Evolutionary conservation across 306 rosid species (phyloP).

Genomic region (Trifolium repens): DNA sequence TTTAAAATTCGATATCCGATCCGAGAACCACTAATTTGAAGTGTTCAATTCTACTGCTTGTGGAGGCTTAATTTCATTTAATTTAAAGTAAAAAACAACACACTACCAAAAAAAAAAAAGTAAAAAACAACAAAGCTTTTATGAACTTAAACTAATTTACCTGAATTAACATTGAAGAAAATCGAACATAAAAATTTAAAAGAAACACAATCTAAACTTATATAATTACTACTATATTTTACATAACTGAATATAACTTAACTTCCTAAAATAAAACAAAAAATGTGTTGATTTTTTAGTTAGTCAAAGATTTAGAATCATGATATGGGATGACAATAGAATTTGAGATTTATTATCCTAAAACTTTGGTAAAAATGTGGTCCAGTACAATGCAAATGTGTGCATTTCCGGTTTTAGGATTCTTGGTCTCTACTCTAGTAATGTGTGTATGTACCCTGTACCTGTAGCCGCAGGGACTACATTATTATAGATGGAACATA

Average conservation of each 20-base stretch:
- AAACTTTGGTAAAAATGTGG: constrained; percentile 12
- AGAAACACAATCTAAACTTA: no score
- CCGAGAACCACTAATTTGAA: no score
- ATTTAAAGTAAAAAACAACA: no score
- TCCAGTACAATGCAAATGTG: constrained; percentile 7
- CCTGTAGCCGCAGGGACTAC: constrained; percentile 9
- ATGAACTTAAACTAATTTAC: no score
- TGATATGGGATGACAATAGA: neutral
- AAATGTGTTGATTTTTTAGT: neutral
- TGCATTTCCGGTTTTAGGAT: constrained; percentile 8
- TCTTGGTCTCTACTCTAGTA: neutral
- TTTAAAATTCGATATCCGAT: no score
- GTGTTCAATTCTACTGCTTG: no score
- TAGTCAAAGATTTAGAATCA: neutral
- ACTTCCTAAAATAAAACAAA: neutral
- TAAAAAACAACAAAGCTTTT: no score
- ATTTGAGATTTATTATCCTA: neutral
- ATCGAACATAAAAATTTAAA: no score
- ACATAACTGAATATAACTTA: neutral
- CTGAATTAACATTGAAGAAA: no score
- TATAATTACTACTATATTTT: neutral
- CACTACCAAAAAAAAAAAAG: no score
- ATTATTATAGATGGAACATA: constrained; percentile 15
- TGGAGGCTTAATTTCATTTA: no score
- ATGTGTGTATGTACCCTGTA: constrained; percentile 26